Conservation (phyloP, 2,329 filamentous ascomycete genomes). For the Blastomyces parvus region DNA sequence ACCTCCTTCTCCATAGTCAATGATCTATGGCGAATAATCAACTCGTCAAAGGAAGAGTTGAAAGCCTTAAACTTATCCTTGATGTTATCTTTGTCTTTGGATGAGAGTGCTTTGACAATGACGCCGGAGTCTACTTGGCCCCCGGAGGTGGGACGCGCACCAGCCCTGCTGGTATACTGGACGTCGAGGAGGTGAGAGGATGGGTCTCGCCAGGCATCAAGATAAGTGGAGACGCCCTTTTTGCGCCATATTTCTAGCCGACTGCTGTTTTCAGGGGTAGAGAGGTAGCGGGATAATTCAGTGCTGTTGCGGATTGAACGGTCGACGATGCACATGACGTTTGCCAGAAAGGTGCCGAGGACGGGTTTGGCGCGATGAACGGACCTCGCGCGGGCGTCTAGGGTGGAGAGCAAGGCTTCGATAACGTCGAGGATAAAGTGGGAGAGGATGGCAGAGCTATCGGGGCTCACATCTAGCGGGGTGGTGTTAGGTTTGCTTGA, state of each 20-base stretch:
- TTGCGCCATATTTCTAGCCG: conserved; percentile 79
- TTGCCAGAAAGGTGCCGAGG: conserved; percentile 82
- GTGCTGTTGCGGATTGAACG: conserved; percentile 67
- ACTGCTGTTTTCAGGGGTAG: conserved; percentile 49
- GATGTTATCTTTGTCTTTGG: conserved; percentile 90
- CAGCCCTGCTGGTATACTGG: conserved; percentile 71
- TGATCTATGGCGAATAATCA: conserved; percentile 70
- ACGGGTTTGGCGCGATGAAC: conserved; percentile 68
- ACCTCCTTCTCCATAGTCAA: conserved; percentile 90
- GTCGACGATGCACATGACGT: conserved; percentile 74
- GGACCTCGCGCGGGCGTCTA: conserved; percentile 64
- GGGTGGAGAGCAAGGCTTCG: conserved; percentile 62
- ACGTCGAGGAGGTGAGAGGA: conserved; percentile 79
- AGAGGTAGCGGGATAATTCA: conserved; percentile 63
- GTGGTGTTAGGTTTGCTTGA: conserved; percentile 56
- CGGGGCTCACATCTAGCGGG: conserved; percentile 76
- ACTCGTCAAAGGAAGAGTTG: conserved; percentile 81
- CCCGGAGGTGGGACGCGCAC: conserved; percentile 60
- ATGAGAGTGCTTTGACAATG: conserved; percentile 71
- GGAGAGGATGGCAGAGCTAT: conserved; percentile 77
- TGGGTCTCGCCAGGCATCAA: conserved; percentile 79
- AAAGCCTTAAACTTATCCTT: conserved; percentile 94
- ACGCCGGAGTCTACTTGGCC: conserved; percentile 61
- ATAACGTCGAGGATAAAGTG: conserved; percentile 87
- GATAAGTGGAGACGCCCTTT: conserved; percentile 69